Evolutionary conservation across 306 rosid genomes (phyloP).

Genomic region (Erythrophleum fordii): DNA sequence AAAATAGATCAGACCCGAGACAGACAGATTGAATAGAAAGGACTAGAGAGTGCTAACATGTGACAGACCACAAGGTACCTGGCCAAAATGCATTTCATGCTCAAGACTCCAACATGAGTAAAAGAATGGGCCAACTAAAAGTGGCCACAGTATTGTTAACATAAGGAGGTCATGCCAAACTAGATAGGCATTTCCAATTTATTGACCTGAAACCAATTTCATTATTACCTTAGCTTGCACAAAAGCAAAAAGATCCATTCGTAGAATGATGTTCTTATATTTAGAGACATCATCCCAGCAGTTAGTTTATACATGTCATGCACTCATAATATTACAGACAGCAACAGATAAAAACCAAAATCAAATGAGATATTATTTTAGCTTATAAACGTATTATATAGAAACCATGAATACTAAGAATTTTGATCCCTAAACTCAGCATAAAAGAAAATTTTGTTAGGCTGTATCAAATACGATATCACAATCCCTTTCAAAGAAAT

Average conservation of each 20-base stretch:
- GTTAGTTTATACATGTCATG: background rate
- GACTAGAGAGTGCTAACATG: slow-evolving; percentile 14
- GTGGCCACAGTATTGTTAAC: slow-evolving; percentile 30
- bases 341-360: background rate
- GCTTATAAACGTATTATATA: background rate
- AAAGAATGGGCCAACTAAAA: slow-evolving; percentile 37
- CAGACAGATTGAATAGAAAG: background rate
- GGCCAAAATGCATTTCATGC: slow-evolving; percentile 41
- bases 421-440: background rate
- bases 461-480: background rate
- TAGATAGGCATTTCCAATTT: slow-evolving; percentile 38
- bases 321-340: background rate
- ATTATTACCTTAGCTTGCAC: slow-evolving; percentile 19
- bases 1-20: slow-evolving; percentile 2
- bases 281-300: background rate
- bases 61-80: slow-evolving; percentile 41
- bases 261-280: background rate
- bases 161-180: slow-evolving; percentile 25
- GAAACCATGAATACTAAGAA: too few relatives aligned
- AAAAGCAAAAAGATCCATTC: background rate
- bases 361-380: background rate
- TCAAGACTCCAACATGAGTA: slow-evolving; percentile 39
- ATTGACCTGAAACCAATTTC: slow-evolving; percentile 43
- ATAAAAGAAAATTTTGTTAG: background rate
- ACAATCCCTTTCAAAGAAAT: background rate